Evolutionary conservation across 2,329 filamentous ascomycete genomes (phyloP).

Genomic region (Dothideomycetidae sp.): DNA sequence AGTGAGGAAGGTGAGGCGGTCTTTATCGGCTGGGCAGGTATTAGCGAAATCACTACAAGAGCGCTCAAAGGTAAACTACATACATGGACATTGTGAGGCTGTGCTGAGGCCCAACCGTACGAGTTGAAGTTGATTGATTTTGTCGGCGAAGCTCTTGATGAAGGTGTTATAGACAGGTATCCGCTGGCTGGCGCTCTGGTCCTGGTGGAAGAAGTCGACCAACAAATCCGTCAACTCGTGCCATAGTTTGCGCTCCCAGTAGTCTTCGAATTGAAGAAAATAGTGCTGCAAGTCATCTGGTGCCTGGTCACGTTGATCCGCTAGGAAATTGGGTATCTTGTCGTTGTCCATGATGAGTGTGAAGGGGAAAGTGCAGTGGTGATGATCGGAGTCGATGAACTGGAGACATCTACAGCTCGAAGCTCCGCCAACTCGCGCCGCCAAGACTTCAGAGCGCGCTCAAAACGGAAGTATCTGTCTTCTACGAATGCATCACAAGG

Average conservation of each 20-base stretch:
- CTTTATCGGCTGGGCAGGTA: constrained; percentile 55
- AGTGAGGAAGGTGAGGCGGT: constrained; percentile 73
- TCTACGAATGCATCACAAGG: too few relatives aligned
- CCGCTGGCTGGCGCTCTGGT: constrained; percentile 68
- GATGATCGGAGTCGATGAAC: background rate
- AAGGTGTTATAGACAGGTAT: constrained; percentile 88
- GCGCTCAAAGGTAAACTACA: constrained; percentile 12
- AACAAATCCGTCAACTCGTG: constrained; percentile 90
- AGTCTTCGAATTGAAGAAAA: constrained; percentile 86
- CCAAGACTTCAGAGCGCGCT: too few relatives aligned
- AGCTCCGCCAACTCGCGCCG: too few relatives aligned
- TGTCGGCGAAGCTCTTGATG: constrained; percentile 89
- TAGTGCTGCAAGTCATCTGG: constrained; percentile 76
- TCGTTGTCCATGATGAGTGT: constrained; percentile 57
- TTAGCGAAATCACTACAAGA: constrained; percentile 14
- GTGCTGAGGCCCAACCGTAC: constrained; percentile 81
- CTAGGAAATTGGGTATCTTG: constrained; percentile 81
- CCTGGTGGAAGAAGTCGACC: constrained; percentile 72
- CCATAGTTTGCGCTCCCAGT: constrained; percentile 98
- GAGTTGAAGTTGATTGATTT: constrained; percentile 97
- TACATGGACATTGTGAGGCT: constrained; percentile 70
- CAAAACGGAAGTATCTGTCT: too few relatives aligned
- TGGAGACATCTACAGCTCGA: too few relatives aligned
- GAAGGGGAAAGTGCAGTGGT: background rate
- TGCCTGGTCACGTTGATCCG: constrained; percentile 74